Evolutionary conservation across 148 eudicot genomes (phyloP), one percentile per base, ranked within the genome.

Genomic region (Chenopodium quinoa): DNA sequence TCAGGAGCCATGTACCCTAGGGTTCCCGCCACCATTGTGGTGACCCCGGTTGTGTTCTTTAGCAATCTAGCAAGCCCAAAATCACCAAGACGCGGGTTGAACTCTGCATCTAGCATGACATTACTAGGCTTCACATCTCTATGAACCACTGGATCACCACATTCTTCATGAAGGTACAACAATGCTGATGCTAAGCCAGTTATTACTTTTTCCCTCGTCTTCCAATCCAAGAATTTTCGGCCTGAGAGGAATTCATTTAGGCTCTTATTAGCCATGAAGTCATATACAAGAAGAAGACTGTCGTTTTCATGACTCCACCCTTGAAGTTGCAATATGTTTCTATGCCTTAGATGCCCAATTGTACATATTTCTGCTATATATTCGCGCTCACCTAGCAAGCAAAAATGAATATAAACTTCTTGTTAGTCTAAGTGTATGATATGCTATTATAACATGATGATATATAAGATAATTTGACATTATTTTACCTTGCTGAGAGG

Each of bases 1-100:
- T 93, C 97, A 0, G 97, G 97, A 4, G 94, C 97, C 52, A 93
- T 77, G 80, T 93, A 93, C 5, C 97, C 97, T 48, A 88, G 83
- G 7, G 97, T 93, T 52, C 97, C 94, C 0, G 93, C 97, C 27
- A 91, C 89, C 84, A 90, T 81, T 4, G 97, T 93, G 52, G 91
- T 90, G 48, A 87, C 90, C 1, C 88, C 85, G 17, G 86, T 76
- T 5, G 86, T 80, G 65, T 86, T 85, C 47, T 84, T 87, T 56
- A 89, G 89, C 58, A 93, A 75, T 22, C 97, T 82, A 1, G 94
- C 97, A 0, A 93, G 86, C 34, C 97, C 97, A 82, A 93, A 93
- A 63, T 93, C 97, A 3, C 97, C 97, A 0, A 93, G 83, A 81
- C 83, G 91, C 16, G 94, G 87, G 56, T 89, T 89, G 66, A 84